Conservation (phyloP, 805 yeast genomes). For the Huiozyma sinensis region DNA sequence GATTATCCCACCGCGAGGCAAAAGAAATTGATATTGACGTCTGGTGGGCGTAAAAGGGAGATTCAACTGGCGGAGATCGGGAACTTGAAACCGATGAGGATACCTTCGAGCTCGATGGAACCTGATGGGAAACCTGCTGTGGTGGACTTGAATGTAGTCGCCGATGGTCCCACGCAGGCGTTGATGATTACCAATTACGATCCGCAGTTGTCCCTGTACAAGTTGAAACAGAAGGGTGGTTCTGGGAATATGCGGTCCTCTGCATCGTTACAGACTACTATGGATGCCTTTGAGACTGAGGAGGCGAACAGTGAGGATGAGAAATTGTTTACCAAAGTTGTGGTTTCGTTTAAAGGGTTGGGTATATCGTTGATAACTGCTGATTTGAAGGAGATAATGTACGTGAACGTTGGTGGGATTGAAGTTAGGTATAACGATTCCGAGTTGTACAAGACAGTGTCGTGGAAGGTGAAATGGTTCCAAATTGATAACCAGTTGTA, state of each 20-base stretch:
- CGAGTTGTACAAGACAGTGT: constrained; percentile 68
- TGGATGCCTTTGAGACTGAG: constrained; percentile 44
- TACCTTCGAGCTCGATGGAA: constrained; percentile 37
- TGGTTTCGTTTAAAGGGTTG: constrained; percentile 67
- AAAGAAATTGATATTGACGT: constrained; percentile 66
- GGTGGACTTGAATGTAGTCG: constrained; percentile 84
- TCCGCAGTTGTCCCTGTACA: constrained; percentile 65
- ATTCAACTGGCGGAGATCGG: constrained; percentile 92
- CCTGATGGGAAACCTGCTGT: constrained; percentile 33
- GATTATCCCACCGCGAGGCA: constrained; percentile 87
- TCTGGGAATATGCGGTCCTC: constrained; percentile 2
- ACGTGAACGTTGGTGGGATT: constrained; percentile 70
- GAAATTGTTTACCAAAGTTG: constrained; percentile 31
- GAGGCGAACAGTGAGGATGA: constrained; percentile 24
- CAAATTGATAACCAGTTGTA: constrained; percentile 88
- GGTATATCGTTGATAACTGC: constrained; percentile 78
- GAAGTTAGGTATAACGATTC: constrained; percentile 77
- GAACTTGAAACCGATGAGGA: constrained; percentile 71
- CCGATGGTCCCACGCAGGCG: constrained; percentile 92
- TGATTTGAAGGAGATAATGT: constrained; percentile 65
- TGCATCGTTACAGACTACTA: constrained; percentile 24
- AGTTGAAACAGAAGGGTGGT: constrained; percentile 29
- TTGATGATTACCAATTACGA: constrained; percentile 76
- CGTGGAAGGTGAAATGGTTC: constrained; percentile 82
- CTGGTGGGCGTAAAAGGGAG: constrained; percentile 63